A percentile compares a stretch with the other conserved stretches of the same genome.
Conservation (phyloP, 345 rosid genomes). For the Orychophragmus violaceus region DNA sequence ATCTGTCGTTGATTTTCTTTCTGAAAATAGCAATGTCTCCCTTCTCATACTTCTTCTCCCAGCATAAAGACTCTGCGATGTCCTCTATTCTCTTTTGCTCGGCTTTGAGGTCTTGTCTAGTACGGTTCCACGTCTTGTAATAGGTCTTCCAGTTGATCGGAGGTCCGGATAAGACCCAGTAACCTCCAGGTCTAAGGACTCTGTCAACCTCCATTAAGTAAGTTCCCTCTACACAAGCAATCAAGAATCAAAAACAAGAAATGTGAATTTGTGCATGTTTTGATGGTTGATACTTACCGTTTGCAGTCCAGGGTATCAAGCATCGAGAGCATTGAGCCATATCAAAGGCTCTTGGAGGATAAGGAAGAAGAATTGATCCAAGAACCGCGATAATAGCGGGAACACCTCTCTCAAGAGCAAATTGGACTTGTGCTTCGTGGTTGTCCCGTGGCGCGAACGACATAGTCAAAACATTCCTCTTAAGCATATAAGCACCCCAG, state of each 20-base stretch:
- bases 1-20: conserved; percentile 42
- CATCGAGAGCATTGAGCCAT: conserved; percentile 58
- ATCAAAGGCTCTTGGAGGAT: background rate
- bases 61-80: conserved; percentile 54
- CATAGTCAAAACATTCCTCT: conserved; percentile 83
- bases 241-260: conserved; percentile 10
- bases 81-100: conserved; percentile 72
- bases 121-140: conserved; percentile 79
- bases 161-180: conserved; percentile 95
- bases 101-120: conserved; percentile 67
- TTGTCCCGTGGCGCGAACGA: conserved; percentile 95
- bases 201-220: conserved; percentile 93
- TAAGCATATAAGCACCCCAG: conserved; percentile 94
- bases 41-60: conserved; percentile 65
- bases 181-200: conserved; percentile 97
- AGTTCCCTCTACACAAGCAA: conserved; percentile 57
- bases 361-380: background rate
- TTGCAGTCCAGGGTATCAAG: conserved; percentile 85
- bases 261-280: background rate
- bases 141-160: conserved; percentile 95
- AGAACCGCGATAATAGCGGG: background rate
- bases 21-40: conserved; percentile 65
- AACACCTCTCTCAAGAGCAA: conserved; percentile 56
- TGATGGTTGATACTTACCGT: conserved; percentile 41
- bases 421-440: conserved; percentile 97